These are phyloP conservation scores for Geotrichum cucujoidarum DNA, from an alignment of 1,139 yeast genomes.

Conservation along the genomic window DNA sequence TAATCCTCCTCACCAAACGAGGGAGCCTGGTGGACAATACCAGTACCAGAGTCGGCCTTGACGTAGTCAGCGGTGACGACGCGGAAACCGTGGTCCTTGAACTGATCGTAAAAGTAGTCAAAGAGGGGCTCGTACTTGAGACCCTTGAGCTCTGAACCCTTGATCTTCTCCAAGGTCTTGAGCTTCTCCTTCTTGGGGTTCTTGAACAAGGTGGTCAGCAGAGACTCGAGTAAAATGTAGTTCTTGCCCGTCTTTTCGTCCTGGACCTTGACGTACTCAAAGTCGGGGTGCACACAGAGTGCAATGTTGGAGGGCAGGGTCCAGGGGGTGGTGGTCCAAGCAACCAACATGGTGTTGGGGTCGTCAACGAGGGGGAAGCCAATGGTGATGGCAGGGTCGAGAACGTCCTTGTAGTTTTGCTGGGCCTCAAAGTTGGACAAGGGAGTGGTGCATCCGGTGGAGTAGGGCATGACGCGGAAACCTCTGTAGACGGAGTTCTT, in stretches of 20 bases:
- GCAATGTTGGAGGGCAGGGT: conserved; percentile 93
- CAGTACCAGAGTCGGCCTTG: conserved; percentile 94
- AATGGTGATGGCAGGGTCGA: conserved; percentile 92
- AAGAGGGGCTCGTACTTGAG: conserved; percentile 76
- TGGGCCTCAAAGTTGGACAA: conserved; percentile 97
- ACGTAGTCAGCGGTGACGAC: conserved; percentile 83
- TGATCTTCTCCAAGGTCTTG: conserved; percentile 71
- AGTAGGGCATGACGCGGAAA: conserved; percentile 95
- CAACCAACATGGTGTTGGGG: conserved; percentile 76
- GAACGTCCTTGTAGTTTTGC: conserved; percentile 94
- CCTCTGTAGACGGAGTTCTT: conserved; percentile 92
- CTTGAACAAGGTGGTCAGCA: conserved; percentile 79
- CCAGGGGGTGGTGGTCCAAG: conserved; percentile 99
- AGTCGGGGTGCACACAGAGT: conserved; percentile 82
- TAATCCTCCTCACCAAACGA: conserved; percentile 99
- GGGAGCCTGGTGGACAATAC: conserved; percentile 97
- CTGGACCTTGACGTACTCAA: conserved; percentile 84
- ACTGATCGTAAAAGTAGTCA: conserved; percentile 70
- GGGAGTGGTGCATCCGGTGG: conserved; percentile 96
- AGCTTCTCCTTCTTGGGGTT: conserved; percentile 88
- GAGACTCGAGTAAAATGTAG: conserved; percentile 76
- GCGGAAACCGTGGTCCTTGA: conserved; percentile 67
- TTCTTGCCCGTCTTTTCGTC: conserved; percentile 81
- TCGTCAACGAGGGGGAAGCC: conserved; percentile 81
- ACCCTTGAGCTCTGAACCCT: conserved; percentile 78